These are phyloP conservation scores for Ophiorrhiza pumila DNA, from an alignment of 257 asterid genomes.

Conservation along the genomic window DNA sequence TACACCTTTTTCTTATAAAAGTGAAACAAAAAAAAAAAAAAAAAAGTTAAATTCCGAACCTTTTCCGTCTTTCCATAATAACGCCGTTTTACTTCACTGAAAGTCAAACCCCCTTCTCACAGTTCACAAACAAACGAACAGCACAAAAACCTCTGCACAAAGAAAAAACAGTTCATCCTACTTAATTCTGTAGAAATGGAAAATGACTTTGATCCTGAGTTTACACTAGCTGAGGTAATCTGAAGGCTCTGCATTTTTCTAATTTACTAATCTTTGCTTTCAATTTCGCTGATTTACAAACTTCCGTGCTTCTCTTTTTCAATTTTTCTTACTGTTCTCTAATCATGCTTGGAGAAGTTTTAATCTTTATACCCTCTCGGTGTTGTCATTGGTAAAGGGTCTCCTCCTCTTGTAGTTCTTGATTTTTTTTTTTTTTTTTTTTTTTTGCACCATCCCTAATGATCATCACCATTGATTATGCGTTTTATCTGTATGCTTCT, in stretches of 20 bases:
- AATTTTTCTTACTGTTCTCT: neutral
- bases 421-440: neutral
- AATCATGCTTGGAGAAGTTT: neutral
- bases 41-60: neutral
- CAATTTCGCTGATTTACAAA: neutral
- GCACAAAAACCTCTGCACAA: neutral
- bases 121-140: neutral
- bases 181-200: conserved; percentile 29
- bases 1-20: too few species aligned
- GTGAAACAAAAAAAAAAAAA: neutral
- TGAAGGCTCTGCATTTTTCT: neutral
- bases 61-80: too few species aligned
- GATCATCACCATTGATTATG: neutral
- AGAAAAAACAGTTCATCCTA: neutral
- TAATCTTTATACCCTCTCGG: neutral
- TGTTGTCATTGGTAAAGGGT: neutral
- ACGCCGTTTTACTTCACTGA: neutral
- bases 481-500: neutral
- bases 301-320: neutral
- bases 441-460: too few species aligned
- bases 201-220: conserved; percentile 38
- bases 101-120: neutral
- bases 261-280: neutral
- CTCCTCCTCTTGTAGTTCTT: neutral
- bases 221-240: conserved; percentile 62